Evolutionary conservation across 2,329 filamentous ascomycete species (phyloP).

Genomic region (Ascochyta lentis): DNA sequence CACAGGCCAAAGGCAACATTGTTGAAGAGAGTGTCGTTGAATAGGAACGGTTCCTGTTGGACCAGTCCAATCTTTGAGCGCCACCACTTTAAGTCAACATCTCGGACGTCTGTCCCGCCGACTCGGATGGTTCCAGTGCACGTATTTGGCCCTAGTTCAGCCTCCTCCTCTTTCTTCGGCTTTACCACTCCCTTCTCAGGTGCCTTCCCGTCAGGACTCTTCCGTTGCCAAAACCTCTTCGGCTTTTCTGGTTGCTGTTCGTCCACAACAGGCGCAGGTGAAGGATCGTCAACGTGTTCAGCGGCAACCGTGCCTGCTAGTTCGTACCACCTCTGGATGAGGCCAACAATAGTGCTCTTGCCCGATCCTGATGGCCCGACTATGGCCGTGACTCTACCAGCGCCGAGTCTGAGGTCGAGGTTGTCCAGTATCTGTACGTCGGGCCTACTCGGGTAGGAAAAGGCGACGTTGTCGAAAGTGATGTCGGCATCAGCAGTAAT

Average conservation of each 20-base stretch:
- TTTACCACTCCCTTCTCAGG: background rate
- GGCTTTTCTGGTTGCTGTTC: slow-evolving; percentile 19
- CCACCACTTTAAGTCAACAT: slow-evolving; percentile 53
- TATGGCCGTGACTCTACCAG: slow-evolving; percentile 74
- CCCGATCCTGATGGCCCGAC: slow-evolving; percentile 76
- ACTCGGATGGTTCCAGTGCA: slow-evolving; percentile 42
- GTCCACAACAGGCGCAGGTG: slow-evolving; percentile 1
- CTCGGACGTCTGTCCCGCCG: slow-evolving; percentile 35
- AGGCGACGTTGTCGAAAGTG: slow-evolving; percentile 42
- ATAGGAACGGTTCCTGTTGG: slow-evolving; percentile 51
- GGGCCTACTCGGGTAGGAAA: slow-evolving; percentile 57
- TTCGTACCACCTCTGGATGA: slow-evolving; percentile 76
- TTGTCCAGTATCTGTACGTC: slow-evolving; percentile 69
- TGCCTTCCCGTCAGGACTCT: slow-evolving; percentile 4
- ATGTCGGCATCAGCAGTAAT: slow-evolving; percentile 45
- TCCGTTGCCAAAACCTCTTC: slow-evolving; percentile 20
- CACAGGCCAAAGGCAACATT: slow-evolving; percentile 50
- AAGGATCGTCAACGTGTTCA: slow-evolving; percentile 4
- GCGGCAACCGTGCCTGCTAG: slow-evolving; percentile 46
- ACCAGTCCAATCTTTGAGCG: slow-evolving; percentile 55
- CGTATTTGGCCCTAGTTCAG: slow-evolving; percentile 37
- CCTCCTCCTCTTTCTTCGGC: slow-evolving; percentile 22
- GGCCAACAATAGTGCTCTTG: slow-evolving; percentile 75
- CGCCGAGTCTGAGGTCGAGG: slow-evolving; percentile 64
- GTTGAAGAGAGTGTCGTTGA: slow-evolving; percentile 50